A percentile compares a stretch with the other conserved stretches of the same genome.
These are phyloP conservation scores for Ascochyta clinopodiicola DNA, from an alignment of 2,329 filamentous ascomycete species.

Conservation along the genomic window DNA sequence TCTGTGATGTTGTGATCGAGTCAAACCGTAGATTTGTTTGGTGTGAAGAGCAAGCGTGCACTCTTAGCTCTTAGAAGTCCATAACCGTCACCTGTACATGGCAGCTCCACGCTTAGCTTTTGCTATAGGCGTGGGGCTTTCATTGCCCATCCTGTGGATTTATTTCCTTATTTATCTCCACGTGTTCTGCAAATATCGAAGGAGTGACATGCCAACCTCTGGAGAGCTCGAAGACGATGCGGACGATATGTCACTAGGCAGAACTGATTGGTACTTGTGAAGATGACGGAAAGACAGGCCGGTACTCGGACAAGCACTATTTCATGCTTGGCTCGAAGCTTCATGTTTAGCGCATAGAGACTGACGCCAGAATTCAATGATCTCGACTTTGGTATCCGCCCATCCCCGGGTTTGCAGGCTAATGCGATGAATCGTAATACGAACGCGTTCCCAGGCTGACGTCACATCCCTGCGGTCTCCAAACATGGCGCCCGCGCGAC, in stretches of 20 bases:
- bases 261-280: not conserved
- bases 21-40: too few relatives aligned
- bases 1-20: too few relatives aligned
- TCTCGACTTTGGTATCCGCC: constrained; percentile 7
- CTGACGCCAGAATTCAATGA: constrained; percentile 3
- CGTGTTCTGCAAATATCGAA: too few relatives aligned
- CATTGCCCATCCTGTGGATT: too few relatives aligned
- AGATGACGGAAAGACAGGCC: not conserved
- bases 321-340: constrained; percentile 12
- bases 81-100: too few relatives aligned
- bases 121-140: too few relatives aligned
- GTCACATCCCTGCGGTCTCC: constrained; percentile 6
- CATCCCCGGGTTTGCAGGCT: constrained; percentile 10
- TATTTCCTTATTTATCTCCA: too few relatives aligned
- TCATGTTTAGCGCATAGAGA: constrained; percentile 3
- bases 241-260: not conserved
- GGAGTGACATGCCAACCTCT: too few relatives aligned
- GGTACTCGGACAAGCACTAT: not conserved
- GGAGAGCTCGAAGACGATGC: not conserved
- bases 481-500: constrained; percentile 12
- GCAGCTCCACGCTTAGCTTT: too few relatives aligned
- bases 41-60: too few relatives aligned
- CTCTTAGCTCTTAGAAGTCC: too few relatives aligned
- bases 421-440: not conserved
- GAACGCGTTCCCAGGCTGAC: not conserved